Conservation (phyloP, 768 basidiomycete species). For the Pleurotus sapidus region DNA sequence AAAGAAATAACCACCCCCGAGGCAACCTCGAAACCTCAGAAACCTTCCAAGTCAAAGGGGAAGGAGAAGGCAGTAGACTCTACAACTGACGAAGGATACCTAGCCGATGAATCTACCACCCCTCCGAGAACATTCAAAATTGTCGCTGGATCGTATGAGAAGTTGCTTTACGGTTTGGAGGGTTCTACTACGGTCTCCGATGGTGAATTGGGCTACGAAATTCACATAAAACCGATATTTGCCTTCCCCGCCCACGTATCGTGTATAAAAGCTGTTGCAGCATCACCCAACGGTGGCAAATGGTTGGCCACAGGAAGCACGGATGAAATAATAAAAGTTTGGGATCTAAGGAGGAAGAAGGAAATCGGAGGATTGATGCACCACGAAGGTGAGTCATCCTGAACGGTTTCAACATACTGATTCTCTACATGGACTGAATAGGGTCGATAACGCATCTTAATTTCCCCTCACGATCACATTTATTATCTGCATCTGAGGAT, state of each 20-base stretch:
- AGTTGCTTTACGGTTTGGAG: constrained; percentile 87
- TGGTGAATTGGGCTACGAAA: constrained; percentile 27
- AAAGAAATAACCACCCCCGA: not conserved
- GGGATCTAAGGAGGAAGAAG: constrained; percentile 89
- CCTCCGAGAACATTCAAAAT: constrained; percentile 75
- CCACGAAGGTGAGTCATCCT: constrained; percentile 69
- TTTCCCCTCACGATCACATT: constrained; percentile 87
- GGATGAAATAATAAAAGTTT: constrained; percentile 97
- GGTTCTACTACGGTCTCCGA: constrained; percentile 47
- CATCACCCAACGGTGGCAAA: constrained; percentile 86
- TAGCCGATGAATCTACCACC: constrained; percentile 12
- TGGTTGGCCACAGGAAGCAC: constrained; percentile 94
- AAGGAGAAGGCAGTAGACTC: constrained; percentile 18
- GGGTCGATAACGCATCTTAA: constrained; percentile 88
- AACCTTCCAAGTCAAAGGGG: constrained; percentile 15
- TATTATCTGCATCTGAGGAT: constrained; percentile 91
- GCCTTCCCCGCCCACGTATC: constrained; percentile 97
- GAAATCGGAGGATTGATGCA: constrained; percentile 95
- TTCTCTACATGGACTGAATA: constrained; percentile 24
- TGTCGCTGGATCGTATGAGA: constrained; percentile 96
- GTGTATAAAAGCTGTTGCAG: constrained; percentile 87
- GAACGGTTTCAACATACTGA: not conserved
- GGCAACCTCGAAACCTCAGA: constrained; percentile 14
- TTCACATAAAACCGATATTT: constrained; percentile 74
- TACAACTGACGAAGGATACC: not conserved